phyloP scores from a whole-genome alignment of 805 yeast genomes.

The Ascoidea asiatica region DNA sequence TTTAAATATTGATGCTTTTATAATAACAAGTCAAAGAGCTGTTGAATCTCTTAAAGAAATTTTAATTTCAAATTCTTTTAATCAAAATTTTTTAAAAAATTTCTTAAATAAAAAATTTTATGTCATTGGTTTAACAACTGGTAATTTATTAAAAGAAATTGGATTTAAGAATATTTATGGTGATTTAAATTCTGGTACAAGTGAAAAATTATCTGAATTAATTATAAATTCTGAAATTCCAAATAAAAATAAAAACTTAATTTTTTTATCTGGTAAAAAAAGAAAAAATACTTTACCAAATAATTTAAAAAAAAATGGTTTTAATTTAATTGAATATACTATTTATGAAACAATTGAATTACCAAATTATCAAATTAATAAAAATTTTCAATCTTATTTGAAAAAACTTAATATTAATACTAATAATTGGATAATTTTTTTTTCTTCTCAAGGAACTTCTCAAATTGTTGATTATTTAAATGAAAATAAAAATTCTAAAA shows the following conservation, averaged over 20 bases:
- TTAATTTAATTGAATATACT: constrained; percentile 40
- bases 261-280: constrained; percentile 78
- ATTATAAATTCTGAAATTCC: constrained; percentile 27
- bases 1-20: constrained; percentile 32
- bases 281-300: constrained; percentile 73
- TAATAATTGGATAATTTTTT: constrained; percentile 63
- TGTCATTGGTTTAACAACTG: constrained; percentile 90
- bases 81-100: constrained; percentile 8
- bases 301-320: constrained; percentile 29
- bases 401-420: constrained; percentile 5
- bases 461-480: constrained; percentile 38
- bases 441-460: constrained; percentile 83
- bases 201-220: constrained; percentile 50
- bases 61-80: constrained; percentile 18
- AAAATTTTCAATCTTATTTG: constrained; percentile 18
- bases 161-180: constrained; percentile 67
- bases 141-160: constrained; percentile 33
- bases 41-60: constrained; percentile 59
- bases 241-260: constrained; percentile 21
- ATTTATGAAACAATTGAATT: constrained; percentile 55
- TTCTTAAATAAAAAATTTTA: constrained; percentile 44
- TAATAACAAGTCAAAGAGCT: constrained; percentile 85
- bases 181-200: constrained; percentile 72
- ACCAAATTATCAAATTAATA: constrained; percentile 24
- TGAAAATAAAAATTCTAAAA: constrained; percentile 2